These are phyloP conservation scores for Malbranchea cinnamomea DNA, from an alignment of 2,329 filamentous ascomycete species.

Conservation along the genomic window DNA sequence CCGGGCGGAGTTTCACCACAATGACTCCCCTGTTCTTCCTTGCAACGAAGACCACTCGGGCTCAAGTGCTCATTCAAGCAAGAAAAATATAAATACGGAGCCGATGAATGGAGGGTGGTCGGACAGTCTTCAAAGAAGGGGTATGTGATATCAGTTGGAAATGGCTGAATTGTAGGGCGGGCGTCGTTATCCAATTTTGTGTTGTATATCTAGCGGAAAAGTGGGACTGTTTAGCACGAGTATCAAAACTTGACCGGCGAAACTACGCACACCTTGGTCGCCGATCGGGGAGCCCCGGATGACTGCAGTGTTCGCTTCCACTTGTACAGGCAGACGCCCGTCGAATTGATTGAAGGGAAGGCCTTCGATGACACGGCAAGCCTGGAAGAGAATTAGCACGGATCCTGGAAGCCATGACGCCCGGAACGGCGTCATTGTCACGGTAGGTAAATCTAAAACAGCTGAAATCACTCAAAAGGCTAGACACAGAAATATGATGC, in stretches of 20 bases:
- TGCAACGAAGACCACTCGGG: too few species aligned
- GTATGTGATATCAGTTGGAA: too few species aligned
- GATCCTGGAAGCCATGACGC: constrained; percentile 4
- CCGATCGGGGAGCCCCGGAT: not conserved
- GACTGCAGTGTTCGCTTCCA: not conserved
- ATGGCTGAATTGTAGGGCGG: too few species aligned
- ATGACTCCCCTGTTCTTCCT: too few species aligned
- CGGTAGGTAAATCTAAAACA: not conserved
- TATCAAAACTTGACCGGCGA: not conserved
- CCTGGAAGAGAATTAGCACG: constrained; percentile 4
- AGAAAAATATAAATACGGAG: not conserved
- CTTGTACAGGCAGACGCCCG: too few species aligned
- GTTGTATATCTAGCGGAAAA: too few species aligned
- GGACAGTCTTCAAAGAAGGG: too few species aligned
- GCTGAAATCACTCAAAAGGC: not conserved
- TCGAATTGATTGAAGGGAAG: constrained; percentile 1
- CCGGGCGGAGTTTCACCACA: not conserved
- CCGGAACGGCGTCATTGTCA: constrained; percentile 1
- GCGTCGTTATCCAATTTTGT: too few species aligned
- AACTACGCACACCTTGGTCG: constrained; percentile 1
- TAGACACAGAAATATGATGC: not conserved
- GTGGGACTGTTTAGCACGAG: too few species aligned
- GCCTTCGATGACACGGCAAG: constrained; percentile 1
- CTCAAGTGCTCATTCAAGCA: not conserved
- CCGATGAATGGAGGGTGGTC: too few species aligned